phyloP scores from a whole-genome alignment of 2,329 filamentous ascomycete species.

The Drechslerella coelobrocha region DNA sequence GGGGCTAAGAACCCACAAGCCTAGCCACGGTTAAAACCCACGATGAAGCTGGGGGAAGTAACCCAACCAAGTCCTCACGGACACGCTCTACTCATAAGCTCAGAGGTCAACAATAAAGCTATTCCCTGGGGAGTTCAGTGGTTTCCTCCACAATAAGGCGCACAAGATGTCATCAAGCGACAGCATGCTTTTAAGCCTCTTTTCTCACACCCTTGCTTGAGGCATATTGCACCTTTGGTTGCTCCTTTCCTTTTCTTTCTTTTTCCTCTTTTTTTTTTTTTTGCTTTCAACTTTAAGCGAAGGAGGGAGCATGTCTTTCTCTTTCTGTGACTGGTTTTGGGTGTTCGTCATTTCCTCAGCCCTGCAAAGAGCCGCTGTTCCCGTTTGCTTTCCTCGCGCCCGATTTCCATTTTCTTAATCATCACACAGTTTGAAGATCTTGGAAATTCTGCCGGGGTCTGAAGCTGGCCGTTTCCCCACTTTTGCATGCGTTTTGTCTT shows the following conservation, averaged over 20 bases:
- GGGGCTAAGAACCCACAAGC: slow-evolving; percentile 10
- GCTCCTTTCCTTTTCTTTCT: background rate
- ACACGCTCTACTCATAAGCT: too few relatives aligned
- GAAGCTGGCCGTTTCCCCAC: slow-evolving; percentile 22
- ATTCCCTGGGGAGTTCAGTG: too few relatives aligned
- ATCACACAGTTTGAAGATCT: slow-evolving; percentile 24
- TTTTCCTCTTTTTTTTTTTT: background rate
- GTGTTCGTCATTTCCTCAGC: slow-evolving; percentile 46
- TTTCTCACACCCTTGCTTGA: slow-evolving; percentile 19
- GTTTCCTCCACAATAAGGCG: too few relatives aligned
- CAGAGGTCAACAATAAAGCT: too few relatives aligned
- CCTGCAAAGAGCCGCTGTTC: slow-evolving; percentile 47
- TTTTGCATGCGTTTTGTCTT: slow-evolving; percentile 43
- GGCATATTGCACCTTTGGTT: slow-evolving; percentile 45
- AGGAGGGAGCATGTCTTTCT: slow-evolving; percentile 5
- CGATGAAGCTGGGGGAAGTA: background rate
- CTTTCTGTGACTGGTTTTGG: slow-evolving; percentile 16
- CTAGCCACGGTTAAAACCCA: slow-evolving; percentile 33
- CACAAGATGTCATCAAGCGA: too few relatives aligned
- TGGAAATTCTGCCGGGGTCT: slow-evolving; percentile 28
- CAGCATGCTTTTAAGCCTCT: slow-evolving; percentile 35
- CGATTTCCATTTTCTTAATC: slow-evolving; percentile 8
- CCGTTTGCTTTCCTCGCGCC: slow-evolving; percentile 24
- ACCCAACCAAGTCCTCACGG: too few relatives aligned
- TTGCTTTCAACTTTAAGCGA: slow-evolving; percentile 6